Base-by-base conservation (phyloP, 164 flowering plant genomes). In the Hamamelis virginiana region DNA sequence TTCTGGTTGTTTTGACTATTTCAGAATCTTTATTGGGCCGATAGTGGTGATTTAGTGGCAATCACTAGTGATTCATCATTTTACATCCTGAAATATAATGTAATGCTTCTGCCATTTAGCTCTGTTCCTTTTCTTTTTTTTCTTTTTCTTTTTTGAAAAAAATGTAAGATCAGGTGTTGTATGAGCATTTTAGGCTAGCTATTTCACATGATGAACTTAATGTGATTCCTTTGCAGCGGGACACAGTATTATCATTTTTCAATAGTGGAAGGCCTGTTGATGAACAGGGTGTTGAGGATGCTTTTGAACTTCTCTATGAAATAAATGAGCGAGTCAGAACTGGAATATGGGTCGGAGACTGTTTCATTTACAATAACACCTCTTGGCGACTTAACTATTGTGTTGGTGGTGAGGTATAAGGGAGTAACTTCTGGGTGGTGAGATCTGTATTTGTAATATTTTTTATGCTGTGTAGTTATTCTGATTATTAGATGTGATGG, bases 21-120 rank as follows among this genome's bases (percentile, higher is more conserved):
- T 68, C 89, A 95, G 99, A 91, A 95, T 71, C 88, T 95, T 45
- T 91, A 92, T 70, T 95, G 99, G 99, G 98, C 99, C 69, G 99
- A 92, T 72, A 91, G 98, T 78, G 99, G 99, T 69, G 99, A 95
- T 77, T 75, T 95, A 59, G 95, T 95, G 65, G 83, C 95, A 56
- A 93, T 95, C 83, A 85, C 98, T 9, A 91, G 97, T 77, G 97
- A 95, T 75, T 26, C 96, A 62, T 89, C 98, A 12, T 95, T 95
- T 69, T 92, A 91, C 79, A 88, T 95, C 67, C 86, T 95, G 59
- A 95, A 95, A 78, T 95, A 89, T 84, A 92, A 89, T 83, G 99
- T 95, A 79, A 83, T 92, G 50, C 50, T 63, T 50, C 15, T 62
- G 43, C 14, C 13, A 9, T 55, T 14, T 10, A 14, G 15, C 25